Evolutionary conservation across 2,329 filamentous ascomycete genomes (phyloP), one percentile per base, ranked within the genome.

Genomic region (Colletotrichum tropicicola): DNA sequence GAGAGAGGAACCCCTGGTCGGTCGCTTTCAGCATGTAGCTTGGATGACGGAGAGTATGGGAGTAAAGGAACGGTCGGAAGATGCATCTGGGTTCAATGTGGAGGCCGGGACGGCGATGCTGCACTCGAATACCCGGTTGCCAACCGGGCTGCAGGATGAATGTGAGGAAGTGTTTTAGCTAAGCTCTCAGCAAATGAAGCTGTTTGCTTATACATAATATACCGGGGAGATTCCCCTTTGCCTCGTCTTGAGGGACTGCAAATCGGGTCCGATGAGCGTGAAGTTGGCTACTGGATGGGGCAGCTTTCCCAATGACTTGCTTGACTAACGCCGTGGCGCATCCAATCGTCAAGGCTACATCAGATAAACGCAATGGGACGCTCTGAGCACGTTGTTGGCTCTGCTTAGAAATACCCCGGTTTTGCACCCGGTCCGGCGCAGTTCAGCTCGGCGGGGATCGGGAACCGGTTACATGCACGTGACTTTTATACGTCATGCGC

Each of bases 1-100:
- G 52, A 63, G 53, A 59, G 59, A 64, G 52, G 59, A 66, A 52
- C 59, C 63, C 58, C 43, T 59, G 59, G 63, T 65, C 59, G 53
- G 63, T 66, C 63, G 52, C 59, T 66, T 65, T 66, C 59, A 66
- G 53, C 59, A 65, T 64, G 59, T 64, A 53, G 45, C 63, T 66
- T 65, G 59, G 63, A 65, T 65, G 59, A 64, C 10, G 58, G 28
- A 56, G 41, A 48, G 60, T n/a, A 43, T 35, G 47, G 61, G 47
- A 21, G 59, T 32, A 39, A 45, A 30, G 27, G 44, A 23, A 32
- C 23, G 15, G 17, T 21, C 30, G 5, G 35, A 35, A 47, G 39
- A 47, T 37, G 59, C 63, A 59, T 49, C 25, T 35, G 28, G 23
- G 30, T 59, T 63, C 39, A 41, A 65, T 41, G 17, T 10, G 17